Percentiles rank a stretch among this genome's conserved stretches.
Conservation (phyloP, 176 grass and related monocot species). For the Hyparrhenia diplandra region DNA sequence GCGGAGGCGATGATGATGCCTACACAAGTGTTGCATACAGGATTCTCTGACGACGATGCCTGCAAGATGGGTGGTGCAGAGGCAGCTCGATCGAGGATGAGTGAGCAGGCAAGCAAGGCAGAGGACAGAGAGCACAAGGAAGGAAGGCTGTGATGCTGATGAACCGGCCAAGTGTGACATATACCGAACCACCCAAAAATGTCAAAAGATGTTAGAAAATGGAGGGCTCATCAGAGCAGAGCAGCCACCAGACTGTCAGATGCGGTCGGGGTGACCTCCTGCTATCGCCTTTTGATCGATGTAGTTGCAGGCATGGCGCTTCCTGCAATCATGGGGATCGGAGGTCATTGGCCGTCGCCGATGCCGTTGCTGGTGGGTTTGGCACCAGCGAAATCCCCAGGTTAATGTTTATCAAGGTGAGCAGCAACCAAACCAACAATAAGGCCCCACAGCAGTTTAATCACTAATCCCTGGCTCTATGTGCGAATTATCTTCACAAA, state of each 20-base stretch:
- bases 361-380: slow-evolving; percentile 36
- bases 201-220: background rate
- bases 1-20: background rate
- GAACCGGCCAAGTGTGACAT: slow-evolving; percentile 20
- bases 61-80: no score
- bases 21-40: background rate
- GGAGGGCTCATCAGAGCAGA: no score
- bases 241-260: background rate
- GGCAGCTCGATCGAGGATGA: no score
- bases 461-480: no score
- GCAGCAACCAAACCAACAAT: no score
- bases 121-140: background rate
- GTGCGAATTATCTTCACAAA: no score
- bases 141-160: background rate
- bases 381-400: slow-evolving; percentile 1
- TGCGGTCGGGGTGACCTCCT: background rate
- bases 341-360: background rate
- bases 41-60: no score
- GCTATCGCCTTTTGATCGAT: slow-evolving; percentile 18
- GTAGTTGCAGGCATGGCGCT: no score
- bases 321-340: background rate
- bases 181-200: slow-evolving; percentile 24
- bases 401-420: no score
- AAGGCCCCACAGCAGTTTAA: no score
- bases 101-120: background rate